A percentile compares a stretch with the other conserved stretches of the same genome.
These are phyloP conservation scores for Penicillium sp. DNA, from an alignment of 2,329 filamentous ascomycete genomes.

Conservation along the genomic window DNA sequence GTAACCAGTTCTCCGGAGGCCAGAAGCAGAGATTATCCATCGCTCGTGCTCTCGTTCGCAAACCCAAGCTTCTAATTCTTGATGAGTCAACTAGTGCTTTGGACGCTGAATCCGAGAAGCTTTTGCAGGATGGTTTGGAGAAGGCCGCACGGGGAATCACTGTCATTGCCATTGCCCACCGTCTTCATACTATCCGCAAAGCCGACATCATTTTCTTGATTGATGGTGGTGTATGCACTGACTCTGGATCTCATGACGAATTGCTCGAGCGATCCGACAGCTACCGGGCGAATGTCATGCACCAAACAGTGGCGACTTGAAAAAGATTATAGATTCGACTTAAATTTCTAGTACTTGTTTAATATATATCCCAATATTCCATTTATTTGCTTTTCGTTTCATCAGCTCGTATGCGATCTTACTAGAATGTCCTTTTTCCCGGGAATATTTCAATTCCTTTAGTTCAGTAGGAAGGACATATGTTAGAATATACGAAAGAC, in stretches of 20 bases:
- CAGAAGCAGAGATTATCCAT: slow-evolving; percentile 60
- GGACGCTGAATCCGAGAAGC: slow-evolving; percentile 52
- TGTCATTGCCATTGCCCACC: slow-evolving; percentile 43
- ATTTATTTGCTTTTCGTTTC: too few relatives aligned
- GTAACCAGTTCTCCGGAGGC: slow-evolving; percentile 53
- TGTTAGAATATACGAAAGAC: neutral
- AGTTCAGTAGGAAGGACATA: too few relatives aligned
- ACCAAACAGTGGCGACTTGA: slow-evolving; percentile 34
- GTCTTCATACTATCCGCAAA: slow-evolving; percentile 56
- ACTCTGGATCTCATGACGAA: slow-evolving; percentile 62
- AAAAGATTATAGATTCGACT: neutral
- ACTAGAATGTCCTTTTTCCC: too few relatives aligned
- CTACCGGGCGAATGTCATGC: slow-evolving; percentile 41
- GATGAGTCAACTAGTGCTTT: slow-evolving; percentile 61
- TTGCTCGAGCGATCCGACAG: slow-evolving; percentile 48
- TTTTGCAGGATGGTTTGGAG: slow-evolving; percentile 45
- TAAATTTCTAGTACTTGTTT: slow-evolving; percentile 1
- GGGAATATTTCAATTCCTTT: too few relatives aligned
- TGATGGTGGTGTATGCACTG: slow-evolving; percentile 62
- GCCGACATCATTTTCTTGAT: slow-evolving; percentile 78
- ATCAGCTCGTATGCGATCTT: too few relatives aligned
- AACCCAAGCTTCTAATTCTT: slow-evolving; percentile 56
- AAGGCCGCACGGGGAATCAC: slow-evolving; percentile 35
- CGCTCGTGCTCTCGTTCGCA: slow-evolving; percentile 55
- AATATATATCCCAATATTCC: slow-evolving; percentile 4